phyloP scores from a whole-genome alignment of 305 asterid species.

The Fraxinus paxiana region DNA sequence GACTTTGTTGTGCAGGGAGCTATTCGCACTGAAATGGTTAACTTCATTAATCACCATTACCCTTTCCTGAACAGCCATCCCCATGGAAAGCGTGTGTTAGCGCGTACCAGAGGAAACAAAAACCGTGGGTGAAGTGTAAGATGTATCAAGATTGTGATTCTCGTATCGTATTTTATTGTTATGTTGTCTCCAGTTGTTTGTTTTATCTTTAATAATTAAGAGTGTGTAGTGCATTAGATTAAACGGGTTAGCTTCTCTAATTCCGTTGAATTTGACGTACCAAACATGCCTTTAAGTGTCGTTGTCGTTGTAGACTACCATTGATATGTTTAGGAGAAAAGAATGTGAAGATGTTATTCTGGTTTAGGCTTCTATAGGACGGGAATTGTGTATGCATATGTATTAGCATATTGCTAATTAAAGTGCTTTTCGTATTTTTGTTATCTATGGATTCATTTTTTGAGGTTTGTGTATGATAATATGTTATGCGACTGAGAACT shows the following conservation, averaged over 20 bases:
- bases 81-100: slow-evolving; percentile 38
- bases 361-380: background rate
- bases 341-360: background rate
- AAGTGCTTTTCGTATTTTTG: background rate
- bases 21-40: slow-evolving; percentile 16
- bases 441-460: background rate
- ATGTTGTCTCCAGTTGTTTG: background rate
- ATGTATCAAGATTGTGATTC: background rate
- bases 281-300: background rate
- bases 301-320: background rate
- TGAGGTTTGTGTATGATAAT: no score
- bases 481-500: background rate
- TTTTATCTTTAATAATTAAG: background rate
- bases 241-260: background rate
- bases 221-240: background rate
- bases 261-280: background rate
- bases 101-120: slow-evolving; percentile 16
- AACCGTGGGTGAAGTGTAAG: slow-evolving; percentile 8
- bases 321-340: background rate
- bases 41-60: slow-evolving; percentile 20
- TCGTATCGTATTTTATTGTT: background rate
- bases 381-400: background rate
- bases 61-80: slow-evolving; percentile 35
- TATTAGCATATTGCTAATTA: background rate
- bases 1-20: slow-evolving; percentile 18